Percentiles rank a stretch among this genome's conserved stretches.
Conservation (phyloP, 257 asterid genomes). For the Galeopsis tetrahit region DNA sequence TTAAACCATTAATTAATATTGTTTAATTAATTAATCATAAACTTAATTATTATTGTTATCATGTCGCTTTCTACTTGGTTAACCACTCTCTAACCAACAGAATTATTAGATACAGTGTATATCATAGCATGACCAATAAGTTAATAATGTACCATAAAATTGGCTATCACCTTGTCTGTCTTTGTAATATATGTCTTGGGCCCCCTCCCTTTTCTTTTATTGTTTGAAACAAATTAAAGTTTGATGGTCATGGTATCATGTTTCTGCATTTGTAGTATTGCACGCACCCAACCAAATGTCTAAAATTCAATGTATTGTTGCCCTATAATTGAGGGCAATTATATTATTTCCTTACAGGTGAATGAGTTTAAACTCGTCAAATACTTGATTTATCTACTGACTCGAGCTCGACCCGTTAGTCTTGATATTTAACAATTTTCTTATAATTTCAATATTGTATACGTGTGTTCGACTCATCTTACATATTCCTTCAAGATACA, state of each 20-base stretch:
- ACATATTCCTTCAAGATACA: no score
- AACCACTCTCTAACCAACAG: slow-evolving; percentile 2
- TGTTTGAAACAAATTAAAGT: not conserved
- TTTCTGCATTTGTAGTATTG: not conserved
- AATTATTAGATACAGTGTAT: slow-evolving; percentile 5
- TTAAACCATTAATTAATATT: not conserved
- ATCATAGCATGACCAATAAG: slow-evolving; percentile 29
- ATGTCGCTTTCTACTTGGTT: slow-evolving; percentile 42
- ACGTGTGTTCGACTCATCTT: no score
- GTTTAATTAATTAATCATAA: not conserved
- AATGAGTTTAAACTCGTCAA: no score
- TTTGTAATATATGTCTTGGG: slow-evolving; percentile 1
- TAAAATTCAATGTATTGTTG: not conserved
- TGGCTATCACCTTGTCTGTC: slow-evolving; percentile 29
- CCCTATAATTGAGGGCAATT: not conserved
- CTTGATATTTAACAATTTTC: no score
- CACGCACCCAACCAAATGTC: not conserved
- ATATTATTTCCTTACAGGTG: no score
- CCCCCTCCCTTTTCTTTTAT: not conserved
- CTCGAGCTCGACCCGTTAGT: no score
- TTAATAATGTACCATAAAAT: slow-evolving; percentile 31
- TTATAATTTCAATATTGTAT: no score
- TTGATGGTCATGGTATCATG: no score
- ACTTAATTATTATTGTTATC: not conserved
- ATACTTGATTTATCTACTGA: no score